Evolutionary conservation across 2,329 filamentous ascomycete genomes (phyloP).

Genomic region (Diaporthe caulivora): DNA sequence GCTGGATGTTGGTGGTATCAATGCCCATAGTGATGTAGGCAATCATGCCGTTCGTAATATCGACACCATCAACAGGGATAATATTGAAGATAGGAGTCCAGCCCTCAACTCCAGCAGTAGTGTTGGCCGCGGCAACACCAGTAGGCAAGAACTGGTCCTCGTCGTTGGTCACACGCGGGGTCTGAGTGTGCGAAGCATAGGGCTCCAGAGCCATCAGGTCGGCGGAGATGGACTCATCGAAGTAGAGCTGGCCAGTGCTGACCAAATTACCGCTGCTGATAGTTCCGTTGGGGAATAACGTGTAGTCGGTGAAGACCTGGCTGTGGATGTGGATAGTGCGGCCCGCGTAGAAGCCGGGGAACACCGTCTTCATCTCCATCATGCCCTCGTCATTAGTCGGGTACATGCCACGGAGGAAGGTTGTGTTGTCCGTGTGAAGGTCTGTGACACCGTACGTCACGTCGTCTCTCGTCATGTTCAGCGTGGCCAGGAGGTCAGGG

Average conservation of each 20-base stretch:
- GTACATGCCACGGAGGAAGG: slow-evolving; percentile 47
- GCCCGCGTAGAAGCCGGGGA: slow-evolving; percentile 45
- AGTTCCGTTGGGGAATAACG: slow-evolving; percentile 40
- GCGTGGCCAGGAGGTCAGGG: slow-evolving; percentile 44
- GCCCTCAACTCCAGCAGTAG: not conserved
- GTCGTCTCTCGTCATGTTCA: slow-evolving; percentile 44
- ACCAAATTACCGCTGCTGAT: slow-evolving; percentile 43
- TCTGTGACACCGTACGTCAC: slow-evolving; percentile 40
- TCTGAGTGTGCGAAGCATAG: slow-evolving; percentile 49
- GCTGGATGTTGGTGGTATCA: slow-evolving; percentile 23
- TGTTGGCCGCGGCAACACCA: not conserved
- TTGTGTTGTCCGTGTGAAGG: slow-evolving; percentile 47
- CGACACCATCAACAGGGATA: slow-evolving; percentile 29
- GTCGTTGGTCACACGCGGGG: slow-evolving; percentile 51
- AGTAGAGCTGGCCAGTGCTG: slow-evolving; percentile 50
- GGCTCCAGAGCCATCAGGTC: slow-evolving; percentile 51
- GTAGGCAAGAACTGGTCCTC: slow-evolving; percentile 21
- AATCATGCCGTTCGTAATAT: slow-evolving; percentile 36
- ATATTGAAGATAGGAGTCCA: slow-evolving; percentile 28
- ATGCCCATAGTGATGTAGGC: slow-evolving; percentile 35
- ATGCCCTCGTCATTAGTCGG: slow-evolving; percentile 46
- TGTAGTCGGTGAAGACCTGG: slow-evolving; percentile 43
- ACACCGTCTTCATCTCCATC: slow-evolving; percentile 45
- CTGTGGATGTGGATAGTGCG: slow-evolving; percentile 45
- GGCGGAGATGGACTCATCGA: slow-evolving; percentile 46